Evolutionary conservation across 345 rosid species (phyloP), one percentile per base, ranked within the genome.

Genomic region (Conringia planisiliqua): DNA sequence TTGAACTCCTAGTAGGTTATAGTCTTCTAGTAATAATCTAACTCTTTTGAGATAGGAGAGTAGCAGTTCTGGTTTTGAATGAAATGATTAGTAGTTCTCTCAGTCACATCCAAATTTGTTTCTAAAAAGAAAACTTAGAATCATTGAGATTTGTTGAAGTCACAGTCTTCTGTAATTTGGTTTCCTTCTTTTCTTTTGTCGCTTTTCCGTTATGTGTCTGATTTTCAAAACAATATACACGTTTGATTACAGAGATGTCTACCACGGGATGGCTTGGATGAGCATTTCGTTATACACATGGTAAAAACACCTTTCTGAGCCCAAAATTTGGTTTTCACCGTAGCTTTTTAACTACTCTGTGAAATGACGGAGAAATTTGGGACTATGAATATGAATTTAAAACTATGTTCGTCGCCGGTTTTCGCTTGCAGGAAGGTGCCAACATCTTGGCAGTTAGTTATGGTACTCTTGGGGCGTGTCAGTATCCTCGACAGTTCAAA

Each of bases 251-350:
- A 94, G 98, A 85, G 98, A 82, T 94, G 98, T 81, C 90, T 94
- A 77, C 85, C 93, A 5, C 83, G 83, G 4, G 97, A 86, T 70
- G 86, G 85, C 57, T 81, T 91, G 92, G 97, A 91, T 51, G 98
- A 94, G 78, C 90, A 86, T 83, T 88, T 94, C 79, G 81, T 82
- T 26, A 91, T 94, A 72, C 95, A 90, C 84, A 86, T 77, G 96
- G 99, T 92, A 87, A 29, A 44, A 16, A 42, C 22, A 27, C 17
- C 5, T 47, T 55, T 64, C 39, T 32, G 22, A 64, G 36, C 39
- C 56, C 62, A 38, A 18, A 32, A 0, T 39, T 76, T 64, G 1
- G 50, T 20, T 68, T 38, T 36, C 27, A 51, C 27, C 39, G 7
- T 44, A 32, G 48, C n/a, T 8, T 22, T 50, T 16, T 26, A 36